phyloP scores from a whole-genome alignment of 805 yeast species.

The Yarrowia keelungensis region DNA sequence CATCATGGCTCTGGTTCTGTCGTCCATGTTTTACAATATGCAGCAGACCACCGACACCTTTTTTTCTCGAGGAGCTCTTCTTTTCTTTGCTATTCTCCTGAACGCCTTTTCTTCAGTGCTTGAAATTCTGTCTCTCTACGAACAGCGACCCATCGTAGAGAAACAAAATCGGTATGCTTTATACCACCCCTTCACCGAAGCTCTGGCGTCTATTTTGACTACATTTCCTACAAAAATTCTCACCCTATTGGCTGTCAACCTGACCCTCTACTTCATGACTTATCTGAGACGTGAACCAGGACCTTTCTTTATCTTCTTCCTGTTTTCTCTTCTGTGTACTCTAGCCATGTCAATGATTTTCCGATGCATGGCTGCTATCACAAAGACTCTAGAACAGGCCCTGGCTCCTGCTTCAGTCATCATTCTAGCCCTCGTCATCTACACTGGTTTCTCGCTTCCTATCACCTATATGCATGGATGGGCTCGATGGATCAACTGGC shows the following conservation, averaged over 20 bases:
- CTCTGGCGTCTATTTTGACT: conserved; percentile 64
- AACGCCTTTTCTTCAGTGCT: conserved; percentile 56
- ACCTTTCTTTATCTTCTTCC: conserved; percentile 59
- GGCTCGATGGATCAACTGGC: conserved; percentile 59
- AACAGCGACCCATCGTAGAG: conserved; percentile 62
- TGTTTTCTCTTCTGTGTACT: conserved; percentile 55
- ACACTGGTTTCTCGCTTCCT: conserved; percentile 59
- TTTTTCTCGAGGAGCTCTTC: conserved; percentile 63
- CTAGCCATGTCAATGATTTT: conserved; percentile 65
- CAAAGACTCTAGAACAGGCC: conserved; percentile 52
- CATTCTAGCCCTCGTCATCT: conserved; percentile 53
- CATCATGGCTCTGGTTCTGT: conserved; percentile 60
- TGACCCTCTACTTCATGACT: conserved; percentile 61
- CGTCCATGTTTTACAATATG: conserved; percentile 62
- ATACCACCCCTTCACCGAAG: conserved; percentile 69
- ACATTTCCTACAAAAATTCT: conserved; percentile 61
- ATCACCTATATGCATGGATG: conserved; percentile 56
- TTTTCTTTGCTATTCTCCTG: conserved; percentile 62
- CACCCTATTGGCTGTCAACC: conserved; percentile 57
- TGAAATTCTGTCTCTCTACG: conserved; percentile 55
- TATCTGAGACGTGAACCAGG: conserved; percentile 62
- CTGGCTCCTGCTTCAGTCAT: conserved; percentile 57
- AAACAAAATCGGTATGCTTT: conserved; percentile 65
- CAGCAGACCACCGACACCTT: conserved; percentile 60
- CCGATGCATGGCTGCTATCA: conserved; percentile 53